These are phyloP conservation scores for Saturnispora ahearnii DNA, from an alignment of 805 yeast species.

Conservation along the genomic window DNA sequence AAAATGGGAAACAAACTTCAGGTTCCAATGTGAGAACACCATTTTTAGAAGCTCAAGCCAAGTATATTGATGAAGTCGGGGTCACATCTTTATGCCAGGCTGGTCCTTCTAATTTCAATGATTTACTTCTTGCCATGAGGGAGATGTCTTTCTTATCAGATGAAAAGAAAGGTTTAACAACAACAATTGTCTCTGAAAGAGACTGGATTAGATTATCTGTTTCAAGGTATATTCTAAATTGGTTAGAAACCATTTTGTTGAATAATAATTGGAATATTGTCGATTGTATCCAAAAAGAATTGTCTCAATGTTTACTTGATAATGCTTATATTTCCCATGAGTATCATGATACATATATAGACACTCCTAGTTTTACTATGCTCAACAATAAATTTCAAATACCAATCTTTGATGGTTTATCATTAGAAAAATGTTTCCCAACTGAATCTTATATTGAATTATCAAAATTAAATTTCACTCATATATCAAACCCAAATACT, in stretches of 20 bases:
- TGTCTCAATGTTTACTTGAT: slow-evolving; percentile 38
- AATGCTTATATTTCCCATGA: slow-evolving; percentile 18
- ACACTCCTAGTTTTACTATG: slow-evolving; percentile 7
- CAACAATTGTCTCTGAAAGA: slow-evolving; percentile 42
- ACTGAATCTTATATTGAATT: not conserved
- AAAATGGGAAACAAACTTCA: slow-evolving; percentile 2
- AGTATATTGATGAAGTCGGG: slow-evolving; percentile 6
- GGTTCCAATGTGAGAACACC: not conserved
- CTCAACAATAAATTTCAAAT: slow-evolving; percentile 29
- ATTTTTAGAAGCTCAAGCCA: slow-evolving; percentile 4
- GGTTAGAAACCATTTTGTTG: slow-evolving; percentile 38
- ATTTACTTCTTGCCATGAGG: slow-evolving; percentile 1
- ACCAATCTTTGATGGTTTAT: slow-evolving; percentile 24
- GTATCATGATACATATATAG: not conserved
- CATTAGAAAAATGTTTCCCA: slow-evolving; percentile 3
- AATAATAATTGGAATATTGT: slow-evolving; percentile 33
- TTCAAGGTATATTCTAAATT: slow-evolving; percentile 36
- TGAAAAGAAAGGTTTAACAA: slow-evolving; percentile 39
- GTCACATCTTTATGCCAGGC: slow-evolving; percentile 4
- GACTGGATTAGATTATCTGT: slow-evolving; percentile 44
- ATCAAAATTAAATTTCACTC: not conserved
- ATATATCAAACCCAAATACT: not conserved
- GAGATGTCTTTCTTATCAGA: not conserved
- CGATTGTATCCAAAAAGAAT: slow-evolving; percentile 29
- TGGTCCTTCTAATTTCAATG: not conserved